Percentiles rank a stretch among this genome's conserved stretches.
Conservation (phyloP, 2,329 filamentous ascomycete genomes). For the Aspergillus piperis region DNA sequence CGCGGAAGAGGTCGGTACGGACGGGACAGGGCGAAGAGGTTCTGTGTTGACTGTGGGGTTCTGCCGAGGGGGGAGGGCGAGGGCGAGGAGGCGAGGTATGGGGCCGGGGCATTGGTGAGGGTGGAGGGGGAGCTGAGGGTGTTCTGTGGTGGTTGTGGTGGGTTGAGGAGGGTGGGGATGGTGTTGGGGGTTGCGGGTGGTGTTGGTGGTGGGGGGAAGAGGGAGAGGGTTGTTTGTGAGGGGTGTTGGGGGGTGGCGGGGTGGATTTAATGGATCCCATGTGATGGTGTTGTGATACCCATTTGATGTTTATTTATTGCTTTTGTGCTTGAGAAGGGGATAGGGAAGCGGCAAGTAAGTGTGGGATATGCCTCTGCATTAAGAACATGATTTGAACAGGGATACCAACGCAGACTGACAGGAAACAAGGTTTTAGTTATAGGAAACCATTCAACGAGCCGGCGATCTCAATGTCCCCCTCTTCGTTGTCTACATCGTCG, state of each 20-base stretch:
- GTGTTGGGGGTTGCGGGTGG: not conserved
- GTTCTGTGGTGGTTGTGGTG: constrained; percentile 27
- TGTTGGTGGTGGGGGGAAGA: not conserved
- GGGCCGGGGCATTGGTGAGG: constrained; percentile 25
- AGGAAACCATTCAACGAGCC: not conserved
- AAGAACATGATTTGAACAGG: not conserved
- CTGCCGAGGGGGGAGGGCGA: constrained; percentile 11
- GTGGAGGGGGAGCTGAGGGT: constrained; percentile 24
- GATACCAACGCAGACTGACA: no score
- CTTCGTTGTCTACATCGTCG: no score
- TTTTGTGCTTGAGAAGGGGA: not conserved
- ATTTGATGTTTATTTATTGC: no score
- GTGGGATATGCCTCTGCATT: no score
- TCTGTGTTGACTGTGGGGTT: constrained; percentile 33
- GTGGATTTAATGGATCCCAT: not conserved
- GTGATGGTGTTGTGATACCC: not conserved
- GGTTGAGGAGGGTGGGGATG: constrained; percentile 12
- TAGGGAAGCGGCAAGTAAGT: not conserved
- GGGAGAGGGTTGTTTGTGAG: not conserved
- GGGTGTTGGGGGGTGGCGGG: not conserved
- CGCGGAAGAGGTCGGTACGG: constrained; percentile 22
- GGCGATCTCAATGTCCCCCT: not conserved
- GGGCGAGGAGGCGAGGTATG: constrained; percentile 27
- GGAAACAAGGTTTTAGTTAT: not conserved
- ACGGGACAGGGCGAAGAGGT: constrained; percentile 25